Percentiles rank a stretch among this genome's conserved stretches.
phyloP scores from a whole-genome alignment of 768 basidiomycete genomes.

The Leccinum fibrillosum region DNA sequence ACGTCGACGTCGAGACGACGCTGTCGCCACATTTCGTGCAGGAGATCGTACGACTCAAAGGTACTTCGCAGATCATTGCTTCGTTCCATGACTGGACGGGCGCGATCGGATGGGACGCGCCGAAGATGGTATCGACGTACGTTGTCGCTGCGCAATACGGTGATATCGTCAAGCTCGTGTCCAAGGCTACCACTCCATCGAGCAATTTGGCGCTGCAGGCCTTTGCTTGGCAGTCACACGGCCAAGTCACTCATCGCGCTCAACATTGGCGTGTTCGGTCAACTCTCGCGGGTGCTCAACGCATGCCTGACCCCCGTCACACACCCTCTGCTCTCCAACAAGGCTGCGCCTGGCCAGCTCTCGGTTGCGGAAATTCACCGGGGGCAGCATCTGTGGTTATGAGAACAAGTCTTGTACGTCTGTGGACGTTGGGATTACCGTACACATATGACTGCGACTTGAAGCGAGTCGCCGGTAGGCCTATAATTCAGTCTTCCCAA shows the following conservation, averaged over 20 bases:
- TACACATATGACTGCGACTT: no score
- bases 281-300: constrained; percentile 88
- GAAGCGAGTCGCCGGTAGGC: no score
- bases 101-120: constrained; percentile 75
- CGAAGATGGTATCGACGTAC: constrained; percentile 66
- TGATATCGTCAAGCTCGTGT: constrained; percentile 91
- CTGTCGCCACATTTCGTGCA: constrained; percentile 63
- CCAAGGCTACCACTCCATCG: constrained; percentile 68
- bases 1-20: constrained; percentile 86
- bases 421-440: no score
- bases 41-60: constrained; percentile 59
- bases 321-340: constrained; percentile 79
- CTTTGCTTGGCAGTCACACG: constrained; percentile 56
- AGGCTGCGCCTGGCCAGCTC: constrained; percentile 93
- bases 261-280: constrained; percentile 89
- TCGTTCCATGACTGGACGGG: constrained; percentile 97
- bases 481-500: no score
- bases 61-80: constrained; percentile 76
- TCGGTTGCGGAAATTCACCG: constrained; percentile 83
- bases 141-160: constrained; percentile 62
- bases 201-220: constrained; percentile 79
- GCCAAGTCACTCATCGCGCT: constrained; percentile 89
- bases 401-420: no score
- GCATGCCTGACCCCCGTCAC: constrained; percentile 85
- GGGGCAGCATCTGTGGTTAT: constrained; percentile 64